Base-by-base conservation (phyloP, 2,329 filamentous ascomycete genomes). In the Amesomyces nigricolor region DNA sequence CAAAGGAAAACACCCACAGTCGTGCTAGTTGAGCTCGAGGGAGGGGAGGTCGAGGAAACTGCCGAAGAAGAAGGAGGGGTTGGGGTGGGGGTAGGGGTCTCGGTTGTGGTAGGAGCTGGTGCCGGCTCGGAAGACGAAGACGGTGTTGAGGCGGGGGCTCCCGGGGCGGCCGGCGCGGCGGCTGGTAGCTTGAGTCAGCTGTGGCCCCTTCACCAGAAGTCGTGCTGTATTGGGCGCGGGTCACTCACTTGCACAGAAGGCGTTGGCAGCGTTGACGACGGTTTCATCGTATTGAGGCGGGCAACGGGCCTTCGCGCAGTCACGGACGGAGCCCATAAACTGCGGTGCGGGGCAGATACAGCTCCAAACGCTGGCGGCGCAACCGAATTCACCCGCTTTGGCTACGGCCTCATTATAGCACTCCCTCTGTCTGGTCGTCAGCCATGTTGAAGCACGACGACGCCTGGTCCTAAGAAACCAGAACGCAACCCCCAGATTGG, bases 321-420 rank as follows among this genome's bases (percentile, higher is more conserved):
- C 61, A 16, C 43, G 43, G 22, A 67, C 59, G 17, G 46, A 26
- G 22, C 22, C 22, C 54, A 13, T 53, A 26, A 26, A 26, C 22
- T 52, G 16, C 45, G 37, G 37, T 59, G 59, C 60, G n/a, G 54
- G 53, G 53, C 66, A 67, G 13, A 67, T 43, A 50, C 66, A 67
- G 42, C 51, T 26, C 8, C 61, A 17, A 30, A 61, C 58, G 35
- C 42, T 47, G 5, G 61, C 60, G 6, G 46, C 51, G 42, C 61
- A 64, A 39, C 22, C 52, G 11, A 48, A 61, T 5, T 17, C 13
- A 14, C 50, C 56, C 6, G 55, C 58, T 8, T 49, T 29, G 30
- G 47, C 56, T 17, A 57, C 5, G 10, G 49, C 39, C 11, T 51
- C 19, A 32, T 56, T 50, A 35, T 57, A 61, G 40, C 63, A 63